These are phyloP conservation scores for Clathrus columnatus DNA, from an alignment of 768 basidiomycete genomes.

Conservation along the genomic window DNA sequence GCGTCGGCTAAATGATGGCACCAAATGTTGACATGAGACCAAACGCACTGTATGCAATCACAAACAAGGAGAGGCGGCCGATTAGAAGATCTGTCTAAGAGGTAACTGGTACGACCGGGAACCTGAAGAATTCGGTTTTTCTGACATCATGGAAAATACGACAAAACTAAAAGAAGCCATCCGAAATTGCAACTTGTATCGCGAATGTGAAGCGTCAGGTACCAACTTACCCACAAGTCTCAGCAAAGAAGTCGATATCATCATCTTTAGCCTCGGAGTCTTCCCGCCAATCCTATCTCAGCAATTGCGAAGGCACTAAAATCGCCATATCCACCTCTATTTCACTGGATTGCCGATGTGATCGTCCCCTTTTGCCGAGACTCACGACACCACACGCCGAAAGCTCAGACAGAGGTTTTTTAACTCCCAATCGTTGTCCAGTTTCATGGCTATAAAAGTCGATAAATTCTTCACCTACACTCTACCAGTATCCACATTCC, in stretches of 20 bases:
- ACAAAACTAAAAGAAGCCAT: neutral
- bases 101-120: neutral
- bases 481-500: neutral
- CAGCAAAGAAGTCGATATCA: neutral
- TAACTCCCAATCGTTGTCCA: neutral
- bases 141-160: neutral
- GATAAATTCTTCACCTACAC: neutral
- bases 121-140: neutral
- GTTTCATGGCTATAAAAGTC: neutral
- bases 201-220: neutral
- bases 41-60: neutral
- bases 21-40: neutral
- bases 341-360: slow-evolving; percentile 5
- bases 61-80: neutral
- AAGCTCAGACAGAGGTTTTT: neutral
- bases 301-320: slow-evolving; percentile 4
- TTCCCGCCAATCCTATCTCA: slow-evolving; percentile 2
- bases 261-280: neutral
- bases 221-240: neutral
- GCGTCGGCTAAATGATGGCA: neutral
- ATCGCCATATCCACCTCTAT: slow-evolving; percentile 1
- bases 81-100: neutral
- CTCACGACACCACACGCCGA: neutral
- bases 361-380: neutral
- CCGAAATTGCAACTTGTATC: neutral